phyloP scores from a whole-genome alignment of 148 eudicot species.

The Simmondsia chinensis region DNA sequence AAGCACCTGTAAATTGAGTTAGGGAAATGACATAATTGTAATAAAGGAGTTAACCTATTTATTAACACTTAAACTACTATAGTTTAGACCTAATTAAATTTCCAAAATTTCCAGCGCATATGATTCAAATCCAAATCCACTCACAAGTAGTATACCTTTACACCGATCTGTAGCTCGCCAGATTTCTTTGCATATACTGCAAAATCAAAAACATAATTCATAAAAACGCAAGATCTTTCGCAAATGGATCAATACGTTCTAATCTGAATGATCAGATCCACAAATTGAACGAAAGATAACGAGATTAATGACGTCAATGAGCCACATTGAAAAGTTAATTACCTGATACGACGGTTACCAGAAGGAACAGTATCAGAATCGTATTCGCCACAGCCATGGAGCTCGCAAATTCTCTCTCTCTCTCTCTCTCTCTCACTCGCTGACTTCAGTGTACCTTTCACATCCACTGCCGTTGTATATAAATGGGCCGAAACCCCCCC shows the following conservation, averaged over 20 bases:
- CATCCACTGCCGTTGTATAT: no score
- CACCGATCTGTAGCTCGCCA: slow-evolving; percentile 85
- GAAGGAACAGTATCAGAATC: slow-evolving; percentile 19
- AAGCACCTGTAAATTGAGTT: no score
- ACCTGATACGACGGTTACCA: slow-evolving; percentile 33
- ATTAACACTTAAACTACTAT: no score
- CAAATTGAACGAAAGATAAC: background rate
- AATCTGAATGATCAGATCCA: slow-evolving; percentile 1
- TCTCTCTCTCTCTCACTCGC: background rate
- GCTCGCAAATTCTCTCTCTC: background rate
- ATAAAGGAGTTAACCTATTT: no score
- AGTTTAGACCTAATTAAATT: no score
- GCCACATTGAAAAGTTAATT: background rate
- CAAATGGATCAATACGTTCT: background rate
- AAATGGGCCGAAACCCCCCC: no score
- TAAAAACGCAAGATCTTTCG: background rate
- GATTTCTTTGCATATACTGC: slow-evolving; percentile 66
- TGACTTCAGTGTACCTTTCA: background rate
- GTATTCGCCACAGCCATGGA: slow-evolving; percentile 26
- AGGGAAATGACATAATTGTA: no score
- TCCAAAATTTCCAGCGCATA: no score
- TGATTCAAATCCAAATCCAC: no score
- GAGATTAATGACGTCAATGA: background rate
- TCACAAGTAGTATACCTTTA: slow-evolving; percentile 58
- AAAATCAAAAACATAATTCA: background rate